Evolutionary conservation across 1,139 yeast genomes (phyloP).

Genomic region (Blastobotrys raffinosifermentans): DNA sequence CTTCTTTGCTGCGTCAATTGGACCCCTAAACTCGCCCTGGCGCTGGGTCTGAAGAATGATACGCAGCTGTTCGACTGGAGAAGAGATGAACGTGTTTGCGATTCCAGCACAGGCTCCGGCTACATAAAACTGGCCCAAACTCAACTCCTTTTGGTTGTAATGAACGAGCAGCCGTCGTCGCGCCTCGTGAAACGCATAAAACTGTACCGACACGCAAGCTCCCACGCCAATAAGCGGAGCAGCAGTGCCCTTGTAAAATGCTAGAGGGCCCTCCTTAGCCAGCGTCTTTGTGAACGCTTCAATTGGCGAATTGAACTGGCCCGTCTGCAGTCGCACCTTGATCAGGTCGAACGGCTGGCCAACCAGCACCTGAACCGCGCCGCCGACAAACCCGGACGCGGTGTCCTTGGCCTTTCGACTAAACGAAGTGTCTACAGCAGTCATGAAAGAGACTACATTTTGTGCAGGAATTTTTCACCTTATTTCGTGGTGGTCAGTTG

Average conservation of each 20-base stretch:
- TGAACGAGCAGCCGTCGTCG: slow-evolving; percentile 46
- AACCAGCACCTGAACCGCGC: slow-evolving; percentile 64
- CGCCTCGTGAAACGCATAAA: slow-evolving; percentile 73
- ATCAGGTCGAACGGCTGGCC: slow-evolving; percentile 74
- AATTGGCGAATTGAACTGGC: slow-evolving; percentile 43
- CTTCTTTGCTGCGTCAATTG: slow-evolving; percentile 43
- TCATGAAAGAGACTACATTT: no score
- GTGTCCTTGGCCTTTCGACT: slow-evolving; percentile 57
- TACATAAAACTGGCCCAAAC: slow-evolving; percentile 55
- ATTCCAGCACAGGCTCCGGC: slow-evolving; percentile 79
- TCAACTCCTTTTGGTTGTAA: slow-evolving; percentile 34
- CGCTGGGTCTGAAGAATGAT: slow-evolving; percentile 61
- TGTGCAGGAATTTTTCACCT: no score
- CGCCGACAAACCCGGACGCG: slow-evolving; percentile 43
- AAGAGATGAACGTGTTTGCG: slow-evolving; percentile 62
- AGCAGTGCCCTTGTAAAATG: slow-evolving; percentile 52
- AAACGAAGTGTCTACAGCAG: slow-evolving; percentile 42
- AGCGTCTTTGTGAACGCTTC: slow-evolving; percentile 51
- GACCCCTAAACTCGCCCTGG: slow-evolving; percentile 38
- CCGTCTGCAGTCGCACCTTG: slow-evolving; percentile 60
- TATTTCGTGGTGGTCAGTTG: no score
- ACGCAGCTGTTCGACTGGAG: slow-evolving; percentile 73
- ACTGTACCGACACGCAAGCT: slow-evolving; percentile 67
- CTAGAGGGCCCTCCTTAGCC: slow-evolving; percentile 54
- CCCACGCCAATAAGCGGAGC: slow-evolving; percentile 54